Conservation (phyloP, 2,329 filamentous ascomycete species). For the Fusarium luffae region DNA sequence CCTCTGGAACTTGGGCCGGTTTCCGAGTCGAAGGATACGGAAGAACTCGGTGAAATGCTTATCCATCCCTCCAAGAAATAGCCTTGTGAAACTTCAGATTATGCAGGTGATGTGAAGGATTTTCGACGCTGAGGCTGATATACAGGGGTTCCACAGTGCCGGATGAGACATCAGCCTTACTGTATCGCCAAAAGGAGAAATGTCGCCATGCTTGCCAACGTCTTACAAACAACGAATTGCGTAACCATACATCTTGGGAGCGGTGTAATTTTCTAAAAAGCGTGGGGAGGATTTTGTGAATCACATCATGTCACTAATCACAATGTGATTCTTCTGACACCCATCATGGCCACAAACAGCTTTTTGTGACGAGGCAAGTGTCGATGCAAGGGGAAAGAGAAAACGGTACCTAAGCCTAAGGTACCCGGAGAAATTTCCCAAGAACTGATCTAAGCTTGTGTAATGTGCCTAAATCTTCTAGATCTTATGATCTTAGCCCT, state of each 20-base stretch:
- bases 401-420: background rate
- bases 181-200: background rate
- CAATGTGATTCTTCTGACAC: background rate
- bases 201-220: background rate
- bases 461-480: background rate
- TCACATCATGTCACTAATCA: background rate
- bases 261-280: background rate
- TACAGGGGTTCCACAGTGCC: background rate
- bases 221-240: background rate
- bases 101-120: background rate
- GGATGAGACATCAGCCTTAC: background rate
- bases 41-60: background rate
- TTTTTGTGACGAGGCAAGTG: background rate
- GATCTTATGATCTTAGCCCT: background rate
- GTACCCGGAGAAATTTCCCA: too few species aligned
- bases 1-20: background rate
- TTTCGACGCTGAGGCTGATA: background rate
- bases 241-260: background rate
- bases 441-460: background rate
- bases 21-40: background rate
- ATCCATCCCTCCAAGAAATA: background rate
- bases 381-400: background rate
- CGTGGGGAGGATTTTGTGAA: background rate
- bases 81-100: background rate
- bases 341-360: background rate